Evolutionary conservation across 1,284 basidiomycete species (phyloP).

Genomic region (Ustilago vetiveriae): DNA sequence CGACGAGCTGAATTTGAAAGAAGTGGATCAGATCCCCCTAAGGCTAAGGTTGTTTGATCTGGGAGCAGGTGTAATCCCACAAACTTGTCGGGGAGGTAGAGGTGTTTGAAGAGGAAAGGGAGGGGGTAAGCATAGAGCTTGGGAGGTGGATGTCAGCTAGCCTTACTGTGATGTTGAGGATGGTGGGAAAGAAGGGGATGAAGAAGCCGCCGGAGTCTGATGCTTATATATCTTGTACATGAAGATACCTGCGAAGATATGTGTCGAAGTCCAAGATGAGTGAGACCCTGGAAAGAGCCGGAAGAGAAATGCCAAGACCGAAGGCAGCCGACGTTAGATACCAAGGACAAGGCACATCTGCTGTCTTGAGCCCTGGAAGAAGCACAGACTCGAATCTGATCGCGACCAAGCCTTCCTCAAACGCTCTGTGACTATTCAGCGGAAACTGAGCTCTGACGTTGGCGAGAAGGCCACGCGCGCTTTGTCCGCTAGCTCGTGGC

Average conservation of each 20-base stretch:
- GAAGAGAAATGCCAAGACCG: conserved; percentile 28
- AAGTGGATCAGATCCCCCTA: background rate
- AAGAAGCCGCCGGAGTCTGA: conserved; percentile 40
- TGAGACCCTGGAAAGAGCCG: conserved; percentile 7
- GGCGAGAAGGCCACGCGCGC: conserved; percentile 6
- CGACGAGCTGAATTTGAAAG: conserved; percentile 7
- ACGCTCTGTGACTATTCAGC: background rate
- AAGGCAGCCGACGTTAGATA: conserved; percentile 16
- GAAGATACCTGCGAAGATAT: conserved; percentile 1
- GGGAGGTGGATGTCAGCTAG: conserved; percentile 1
- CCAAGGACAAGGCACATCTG: conserved; percentile 3
- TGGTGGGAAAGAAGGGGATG: conserved; percentile 19
- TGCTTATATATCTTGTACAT: conserved; percentile 32
- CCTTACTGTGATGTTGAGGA: conserved; percentile 2
- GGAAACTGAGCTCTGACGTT: background rate
- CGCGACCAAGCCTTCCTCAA: conserved; percentile 14
- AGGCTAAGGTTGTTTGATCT: background rate
- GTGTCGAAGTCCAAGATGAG: background rate
- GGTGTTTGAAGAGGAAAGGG: background rate
- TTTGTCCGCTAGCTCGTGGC: background rate
- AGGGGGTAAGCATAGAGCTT: background rate
- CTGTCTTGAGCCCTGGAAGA: background rate
- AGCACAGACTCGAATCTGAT: conserved; percentile 15
- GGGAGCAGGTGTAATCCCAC: background rate
- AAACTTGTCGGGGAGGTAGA: background rate